These are phyloP conservation scores for Apiospora hydei DNA, from an alignment of 2,329 filamentous ascomycete genomes.

Conservation along the genomic window DNA sequence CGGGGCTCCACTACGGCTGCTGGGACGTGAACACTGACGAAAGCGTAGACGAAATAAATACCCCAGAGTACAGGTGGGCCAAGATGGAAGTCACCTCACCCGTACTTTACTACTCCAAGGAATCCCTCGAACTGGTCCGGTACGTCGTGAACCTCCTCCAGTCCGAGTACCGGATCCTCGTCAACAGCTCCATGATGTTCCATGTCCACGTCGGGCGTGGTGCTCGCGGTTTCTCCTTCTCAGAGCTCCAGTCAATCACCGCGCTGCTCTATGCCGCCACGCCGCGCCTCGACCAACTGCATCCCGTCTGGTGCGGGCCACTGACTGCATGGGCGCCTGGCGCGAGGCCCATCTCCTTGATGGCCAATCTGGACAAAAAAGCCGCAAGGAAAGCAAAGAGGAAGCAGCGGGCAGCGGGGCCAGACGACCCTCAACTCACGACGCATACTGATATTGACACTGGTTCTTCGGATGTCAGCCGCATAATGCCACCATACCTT, in stretches of 20 bases:
- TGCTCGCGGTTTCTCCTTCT: conserved; percentile 11
- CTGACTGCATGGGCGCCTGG: conserved; percentile 16
- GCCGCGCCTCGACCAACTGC: conserved; percentile 25
- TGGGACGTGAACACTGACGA: conserved; percentile 24
- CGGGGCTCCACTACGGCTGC: not conserved
- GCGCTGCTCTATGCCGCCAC: conserved; percentile 18
- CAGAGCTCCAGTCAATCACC: conserved; percentile 15
- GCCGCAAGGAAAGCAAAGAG: not conserved
- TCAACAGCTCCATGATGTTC: conserved; percentile 14
- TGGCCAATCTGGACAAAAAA: not conserved
- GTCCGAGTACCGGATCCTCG: conserved; percentile 23
- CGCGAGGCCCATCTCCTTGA: not conserved
- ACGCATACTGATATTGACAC: not conserved
- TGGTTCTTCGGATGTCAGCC: not conserved
- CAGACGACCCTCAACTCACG: not conserved
- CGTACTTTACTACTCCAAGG: not conserved
- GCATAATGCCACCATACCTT: not conserved
- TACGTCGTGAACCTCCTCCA: conserved; percentile 22
- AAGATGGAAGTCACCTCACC: conserved; percentile 22
- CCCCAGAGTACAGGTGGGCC: not conserved
- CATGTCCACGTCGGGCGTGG: conserved; percentile 25
- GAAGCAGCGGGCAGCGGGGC: not conserved
- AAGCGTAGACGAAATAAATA: not conserved
- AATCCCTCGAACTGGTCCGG: conserved; percentile 4
- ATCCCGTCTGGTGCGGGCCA: conserved; percentile 23